phyloP scores from a whole-genome alignment of 75 land plant species.

The Cunninghamia lanceolata region DNA sequence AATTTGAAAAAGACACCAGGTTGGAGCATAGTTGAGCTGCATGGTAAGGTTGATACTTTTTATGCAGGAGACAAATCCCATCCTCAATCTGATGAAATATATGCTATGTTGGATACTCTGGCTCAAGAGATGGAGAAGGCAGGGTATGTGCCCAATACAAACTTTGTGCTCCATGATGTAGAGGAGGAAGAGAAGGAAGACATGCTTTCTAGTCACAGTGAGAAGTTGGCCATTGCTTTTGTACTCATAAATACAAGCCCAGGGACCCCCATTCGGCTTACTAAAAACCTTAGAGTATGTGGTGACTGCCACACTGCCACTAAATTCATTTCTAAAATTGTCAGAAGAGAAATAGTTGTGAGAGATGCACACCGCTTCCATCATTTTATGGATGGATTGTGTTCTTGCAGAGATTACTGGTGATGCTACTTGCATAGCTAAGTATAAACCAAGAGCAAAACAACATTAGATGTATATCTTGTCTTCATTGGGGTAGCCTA shows the following conservation, averaged over 20 bases:
- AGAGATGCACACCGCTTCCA: slow-evolving; percentile 24
- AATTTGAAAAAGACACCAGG: slow-evolving; percentile 17
- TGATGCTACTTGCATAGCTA: background rate
- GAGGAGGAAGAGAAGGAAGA: slow-evolving; percentile 24
- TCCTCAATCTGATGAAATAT: slow-evolving; percentile 15
- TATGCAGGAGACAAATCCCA: slow-evolving; percentile 11
- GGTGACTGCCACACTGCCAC: slow-evolving; percentile 24
- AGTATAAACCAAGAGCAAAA: no score
- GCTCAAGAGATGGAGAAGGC: slow-evolving; percentile 6
- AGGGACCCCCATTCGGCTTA: slow-evolving; percentile 15
- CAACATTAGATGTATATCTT: background rate
- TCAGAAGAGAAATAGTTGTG: slow-evolving; percentile 16
- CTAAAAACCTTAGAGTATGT: slow-evolving; percentile 24
- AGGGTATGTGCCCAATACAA: slow-evolving; percentile 21
- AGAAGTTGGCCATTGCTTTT: slow-evolving; percentile 25
- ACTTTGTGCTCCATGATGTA: slow-evolving; percentile 19
- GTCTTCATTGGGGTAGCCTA: background rate
- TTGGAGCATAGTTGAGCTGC: slow-evolving; percentile 15
- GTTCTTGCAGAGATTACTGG: slow-evolving; percentile 30
- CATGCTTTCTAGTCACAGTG: slow-evolving; percentile 21
- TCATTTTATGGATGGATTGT: slow-evolving; percentile 20
- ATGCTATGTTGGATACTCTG: slow-evolving; percentile 14
- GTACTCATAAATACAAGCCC: slow-evolving; percentile 21
- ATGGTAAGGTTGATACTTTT: slow-evolving; percentile 15
- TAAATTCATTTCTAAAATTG: slow-evolving; percentile 17